Conservation (phyloP, 441 rosid species). For the Corymbia calophylla region DNA sequence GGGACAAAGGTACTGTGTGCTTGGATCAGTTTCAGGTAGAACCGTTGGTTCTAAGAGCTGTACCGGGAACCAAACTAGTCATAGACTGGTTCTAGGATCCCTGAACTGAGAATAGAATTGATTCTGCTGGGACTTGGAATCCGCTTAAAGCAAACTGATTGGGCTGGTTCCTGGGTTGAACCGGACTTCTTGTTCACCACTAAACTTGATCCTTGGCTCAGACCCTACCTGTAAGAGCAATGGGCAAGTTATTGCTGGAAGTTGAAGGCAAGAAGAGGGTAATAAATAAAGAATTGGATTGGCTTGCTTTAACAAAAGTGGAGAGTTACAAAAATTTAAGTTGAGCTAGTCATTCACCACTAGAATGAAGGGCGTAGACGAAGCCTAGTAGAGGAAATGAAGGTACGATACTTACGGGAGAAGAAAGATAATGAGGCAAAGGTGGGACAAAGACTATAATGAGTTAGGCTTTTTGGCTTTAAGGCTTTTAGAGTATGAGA, state of each 20-base stretch:
- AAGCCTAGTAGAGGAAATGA: not conserved
- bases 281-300: not conserved
- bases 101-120: not conserved
- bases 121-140: not conserved
- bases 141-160: not conserved
- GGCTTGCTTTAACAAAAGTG: not conserved
- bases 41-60: not conserved
- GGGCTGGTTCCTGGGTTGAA: not conserved
- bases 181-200: not conserved
- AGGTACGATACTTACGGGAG: not conserved
- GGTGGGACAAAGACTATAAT: not conserved
- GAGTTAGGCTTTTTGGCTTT: not conserved
- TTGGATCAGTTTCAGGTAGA: not conserved
- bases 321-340: not conserved
- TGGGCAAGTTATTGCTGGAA: not conserved
- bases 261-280: not conserved
- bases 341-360: not conserved
- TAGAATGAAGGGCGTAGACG: not conserved
- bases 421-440: not conserved
- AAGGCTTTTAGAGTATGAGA: not conserved
- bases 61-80: not conserved
- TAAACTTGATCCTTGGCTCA: not conserved
- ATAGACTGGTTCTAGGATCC: not conserved
- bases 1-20: not conserved
- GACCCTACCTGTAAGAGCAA: not conserved